Evolutionary conservation across 2,329 filamentous ascomycete species (phyloP), one percentile per base, ranked within the genome.

Genomic region (Pseudogymnoascus sp.): DNA sequence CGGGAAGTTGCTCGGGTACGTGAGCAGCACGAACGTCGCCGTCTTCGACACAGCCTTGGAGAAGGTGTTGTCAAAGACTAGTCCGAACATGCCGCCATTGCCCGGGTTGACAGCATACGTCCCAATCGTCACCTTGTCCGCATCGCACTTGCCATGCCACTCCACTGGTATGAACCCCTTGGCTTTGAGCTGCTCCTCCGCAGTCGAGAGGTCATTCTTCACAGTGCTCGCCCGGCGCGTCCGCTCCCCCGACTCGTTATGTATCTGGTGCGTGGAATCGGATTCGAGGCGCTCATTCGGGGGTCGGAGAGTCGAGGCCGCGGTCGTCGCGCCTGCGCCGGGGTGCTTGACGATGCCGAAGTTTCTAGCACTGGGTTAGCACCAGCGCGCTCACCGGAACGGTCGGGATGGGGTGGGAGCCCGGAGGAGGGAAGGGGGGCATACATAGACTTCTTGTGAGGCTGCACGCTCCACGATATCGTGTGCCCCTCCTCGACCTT

Each of bases 21-120:
- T 97, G 74, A 97, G 83, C 61, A 99, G 85, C 37, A 97, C 93
- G 72, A 99, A 91, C 7, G 93, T 97, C 19, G 92, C 92, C 31
- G 89, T 96, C 78, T 99, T 99, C 62, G 93, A 95, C 44, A 90
- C 88, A 75, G 88, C 90, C 78, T 97, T 97, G 65, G 93, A 96
- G 74, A 99, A 99, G 29, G 95, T 99, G 73, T 99, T 99, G 83
- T 99, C 95, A 72, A 99, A 96, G 33, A 97, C 91, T 65, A 99
- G 80, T 63, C 93, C 95, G 74, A 96, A 99, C 85, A 96, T 97
- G 72, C 95, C 95, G 23, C 88, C 90, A 67, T 95, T 86, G 35
- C 86, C 86, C 7, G 79, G 71, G 0, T 80, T 79, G 23, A 97
- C 90, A 72, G 96, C 89, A 73, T 91, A 91, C 19, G 88, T 95